Conservation (phyloP, 164 flowering plant species). For the Stephania cephalantha region DNA sequence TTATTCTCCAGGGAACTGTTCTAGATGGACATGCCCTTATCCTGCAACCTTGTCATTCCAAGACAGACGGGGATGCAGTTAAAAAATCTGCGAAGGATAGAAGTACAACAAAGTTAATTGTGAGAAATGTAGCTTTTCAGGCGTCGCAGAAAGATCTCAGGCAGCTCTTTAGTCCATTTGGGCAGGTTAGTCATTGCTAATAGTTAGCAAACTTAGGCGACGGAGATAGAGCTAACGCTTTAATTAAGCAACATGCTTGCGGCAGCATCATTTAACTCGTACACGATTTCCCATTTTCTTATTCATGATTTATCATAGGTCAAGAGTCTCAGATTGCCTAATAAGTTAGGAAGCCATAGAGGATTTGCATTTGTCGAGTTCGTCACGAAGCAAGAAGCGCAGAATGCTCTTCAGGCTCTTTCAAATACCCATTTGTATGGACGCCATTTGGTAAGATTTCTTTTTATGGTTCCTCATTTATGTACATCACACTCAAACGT, state of each 20-base stretch:
- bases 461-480: neutral
- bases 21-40: slow-evolving; percentile 92
- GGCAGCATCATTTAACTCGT: neutral
- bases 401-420: slow-evolving; percentile 79
- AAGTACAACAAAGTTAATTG: slow-evolving; percentile 80
- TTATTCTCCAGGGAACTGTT: slow-evolving; percentile 65
- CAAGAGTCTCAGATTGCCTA: slow-evolving; percentile 76
- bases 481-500: neutral
- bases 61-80: slow-evolving; percentile 38
- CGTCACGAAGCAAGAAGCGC: slow-evolving; percentile 87
- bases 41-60: slow-evolving; percentile 75
- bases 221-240: too few species aligned
- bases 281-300: neutral
- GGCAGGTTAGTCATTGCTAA: slow-evolving; percentile 53
- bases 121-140: slow-evolving; percentile 95
- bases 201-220: neutral
- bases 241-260: too few species aligned
- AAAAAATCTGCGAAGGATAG: slow-evolving; percentile 51
- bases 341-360: slow-evolving; percentile 73
- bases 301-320: slow-evolving; percentile 36
- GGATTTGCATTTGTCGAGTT: slow-evolving; percentile 98
- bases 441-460: slow-evolving; percentile 73
- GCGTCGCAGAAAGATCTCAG: slow-evolving; percentile 89
- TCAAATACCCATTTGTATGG: slow-evolving; percentile 88
- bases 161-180: slow-evolving; percentile 86